Evolutionary conservation across 2,329 filamentous ascomycete species (phyloP).

Genomic region (Verticillium longisporum): DNA sequence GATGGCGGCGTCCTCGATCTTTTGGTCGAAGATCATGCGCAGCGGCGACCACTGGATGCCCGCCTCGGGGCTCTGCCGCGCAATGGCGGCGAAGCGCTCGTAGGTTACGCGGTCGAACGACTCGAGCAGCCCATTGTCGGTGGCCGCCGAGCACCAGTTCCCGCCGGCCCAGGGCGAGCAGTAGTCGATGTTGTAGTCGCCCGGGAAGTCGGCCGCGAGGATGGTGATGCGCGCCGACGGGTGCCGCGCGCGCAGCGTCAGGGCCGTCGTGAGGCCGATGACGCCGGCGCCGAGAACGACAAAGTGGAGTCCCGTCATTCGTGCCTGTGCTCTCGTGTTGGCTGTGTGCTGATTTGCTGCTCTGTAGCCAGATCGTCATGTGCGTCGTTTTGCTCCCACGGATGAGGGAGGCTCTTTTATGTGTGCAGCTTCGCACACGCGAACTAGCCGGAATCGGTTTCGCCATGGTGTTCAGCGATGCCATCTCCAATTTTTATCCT

Average conservation of each 20-base stretch:
- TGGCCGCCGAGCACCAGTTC: constrained; percentile 61
- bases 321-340: background rate
- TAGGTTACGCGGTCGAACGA: constrained; percentile 14
- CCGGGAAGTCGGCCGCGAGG: constrained; percentile 84
- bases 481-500: background rate
- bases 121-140: constrained; percentile 22
- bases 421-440: too few relatives aligned
- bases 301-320: background rate
- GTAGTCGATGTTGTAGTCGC: constrained; percentile 88
- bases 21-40: constrained; percentile 14
- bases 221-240: constrained; percentile 47
- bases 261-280: background rate
- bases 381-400: too few relatives aligned
- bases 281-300: background rate
- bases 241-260: background rate
- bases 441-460: background rate
- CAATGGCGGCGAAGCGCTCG: constrained; percentile 9
- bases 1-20: constrained; percentile 16
- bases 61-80: constrained; percentile 6
- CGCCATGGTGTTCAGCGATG: background rate
- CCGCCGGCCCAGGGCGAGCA: constrained; percentile 85
- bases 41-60: constrained; percentile 9
- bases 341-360: too few relatives aligned
- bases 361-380: too few relatives aligned
- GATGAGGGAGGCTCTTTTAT: too few relatives aligned